phyloP scores from a whole-genome alignment of 176 grass and related monocot genomes.

The Oryza longistaminata region DNA sequence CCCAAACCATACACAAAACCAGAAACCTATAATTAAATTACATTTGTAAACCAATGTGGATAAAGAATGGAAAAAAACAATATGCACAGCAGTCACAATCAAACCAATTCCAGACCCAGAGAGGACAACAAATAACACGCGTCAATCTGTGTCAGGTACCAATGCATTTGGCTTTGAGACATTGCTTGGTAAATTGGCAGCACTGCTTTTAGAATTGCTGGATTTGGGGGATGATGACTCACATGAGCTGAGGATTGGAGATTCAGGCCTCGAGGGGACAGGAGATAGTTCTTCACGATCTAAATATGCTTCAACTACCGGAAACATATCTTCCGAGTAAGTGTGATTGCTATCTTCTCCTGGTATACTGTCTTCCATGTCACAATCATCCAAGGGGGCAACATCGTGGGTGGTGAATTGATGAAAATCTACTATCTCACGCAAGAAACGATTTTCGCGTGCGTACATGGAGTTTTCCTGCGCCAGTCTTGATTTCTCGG shows the following conservation, averaged over 20 bases:
- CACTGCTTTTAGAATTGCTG: not conserved
- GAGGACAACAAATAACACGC: not conserved
- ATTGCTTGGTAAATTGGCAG: not conserved
- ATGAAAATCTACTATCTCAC: constrained; percentile 71
- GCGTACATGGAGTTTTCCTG: constrained; percentile 64
- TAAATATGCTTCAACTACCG: constrained; percentile 36
- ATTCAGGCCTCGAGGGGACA: constrained; percentile 26
- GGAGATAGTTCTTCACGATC: constrained; percentile 37
- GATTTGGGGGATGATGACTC: constrained; percentile 23
- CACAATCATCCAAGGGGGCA: constrained; percentile 35
- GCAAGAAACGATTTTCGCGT: constrained; percentile 61
- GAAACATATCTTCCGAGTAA: constrained; percentile 17
- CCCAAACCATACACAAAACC: constrained; percentile 3
- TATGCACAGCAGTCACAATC: constrained; percentile 35
- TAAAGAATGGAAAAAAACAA: constrained; percentile 34
- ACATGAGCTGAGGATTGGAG: not conserved
- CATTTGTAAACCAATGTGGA: not conserved
- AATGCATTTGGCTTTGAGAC: constrained; percentile 11
- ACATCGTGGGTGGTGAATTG: constrained; percentile 43
- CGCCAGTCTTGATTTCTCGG: constrained; percentile 65
- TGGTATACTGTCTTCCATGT: constrained; percentile 29
- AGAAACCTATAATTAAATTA: constrained; percentile 12
- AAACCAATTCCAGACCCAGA: constrained; percentile 4
- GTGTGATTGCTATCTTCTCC: constrained; percentile 11
- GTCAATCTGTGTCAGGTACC: constrained; percentile 20